Evolutionary conservation across 495 filamentous ascomycete species (phyloP), one percentile per base, ranked within the genome.

Genomic region (Lophium mytilinum): DNA sequence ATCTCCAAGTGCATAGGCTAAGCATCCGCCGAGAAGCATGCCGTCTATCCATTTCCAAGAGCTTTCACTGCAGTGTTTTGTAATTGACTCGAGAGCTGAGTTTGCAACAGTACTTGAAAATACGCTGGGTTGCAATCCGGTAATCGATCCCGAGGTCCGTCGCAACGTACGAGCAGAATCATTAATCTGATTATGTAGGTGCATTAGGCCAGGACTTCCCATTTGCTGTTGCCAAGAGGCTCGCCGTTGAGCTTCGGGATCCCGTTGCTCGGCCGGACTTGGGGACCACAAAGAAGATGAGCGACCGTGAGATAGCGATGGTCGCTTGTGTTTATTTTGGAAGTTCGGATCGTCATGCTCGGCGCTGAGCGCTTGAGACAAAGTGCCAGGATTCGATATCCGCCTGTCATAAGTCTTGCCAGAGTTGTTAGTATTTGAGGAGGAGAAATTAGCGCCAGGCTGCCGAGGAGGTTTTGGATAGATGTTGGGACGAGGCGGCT

Each of bases 31-130:
- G 14, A 98, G 80, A 19, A 96, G 75, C 79, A 98, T 95, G 14
- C 94, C 93, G 69, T 97, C 92, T 53, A 92, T 82, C 93, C 93
- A 98, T 62, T 85, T 81, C 90, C 92, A 95, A 14, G 79, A 80
- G 66, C 89, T 92, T 64, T 95, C 87, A 62, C 83, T 83, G 69
- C 91, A 95, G 24, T 96, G 73, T 61, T 82, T 82, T 33, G 83
- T 86, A 10, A 98, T 73, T 69, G 90, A 85, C 34, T 93, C 86
- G 39, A 96, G 71, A 36, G 90, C 86, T 14, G 80, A 76, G 50
- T 76, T 80, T 1, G 91, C 90, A 37, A 64, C 77, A 60, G 50
- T 74, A 67, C 56, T 62, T 21, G 67, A 68, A 14, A 62, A 62
- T 37, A 57, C 15, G 5, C 59, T 53, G 41, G 55, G 52, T 17